phyloP scores from a whole-genome alignment of 805 yeast genomes.

The Starmerella tilneyi region DNA sequence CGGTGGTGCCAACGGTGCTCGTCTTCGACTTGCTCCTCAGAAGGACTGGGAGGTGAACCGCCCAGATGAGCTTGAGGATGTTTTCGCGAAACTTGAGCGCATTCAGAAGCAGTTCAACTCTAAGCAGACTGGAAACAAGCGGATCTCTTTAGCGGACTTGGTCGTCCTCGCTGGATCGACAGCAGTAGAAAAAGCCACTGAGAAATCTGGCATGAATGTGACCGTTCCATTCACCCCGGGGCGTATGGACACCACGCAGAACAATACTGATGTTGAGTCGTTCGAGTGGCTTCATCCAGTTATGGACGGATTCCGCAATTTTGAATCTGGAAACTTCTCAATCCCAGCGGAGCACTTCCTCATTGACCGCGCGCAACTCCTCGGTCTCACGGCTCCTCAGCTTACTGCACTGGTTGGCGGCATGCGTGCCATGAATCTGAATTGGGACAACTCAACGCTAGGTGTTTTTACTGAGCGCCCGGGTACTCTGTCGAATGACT shows the following conservation, averaged over 20 bases:
- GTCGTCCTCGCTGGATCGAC: constrained; percentile 21
- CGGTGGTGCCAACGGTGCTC: constrained; percentile 24
- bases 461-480: constrained; percentile 19
- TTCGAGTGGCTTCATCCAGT: constrained; percentile 24
- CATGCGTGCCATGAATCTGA: constrained; percentile 17
- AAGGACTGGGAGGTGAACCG: constrained; percentile 23
- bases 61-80: constrained; percentile 18
- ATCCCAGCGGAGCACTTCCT: constrained; percentile 20
- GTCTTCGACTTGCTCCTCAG: constrained; percentile 19
- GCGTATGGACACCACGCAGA: constrained; percentile 16
- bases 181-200: constrained; percentile 19
- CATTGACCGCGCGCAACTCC: constrained; percentile 21
- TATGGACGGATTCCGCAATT: constrained; percentile 23
- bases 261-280: constrained; percentile 17
- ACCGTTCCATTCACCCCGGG: constrained; percentile 22
- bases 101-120: constrained; percentile 16
- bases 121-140: constrained; percentile 6
- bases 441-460: constrained; percentile 19
- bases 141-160: constrained; percentile 20
- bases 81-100: constrained; percentile 8
- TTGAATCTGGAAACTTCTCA: constrained; percentile 19
- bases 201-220: constrained; percentile 13
- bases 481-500: constrained; percentile 19
- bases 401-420: constrained; percentile 22
- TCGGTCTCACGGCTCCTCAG: constrained; percentile 20